These are phyloP conservation scores for sunflower (Helianthus annuus) DNA, from an alignment of 129 eudicot genomes.

Conservation along the genomic window DNA sequence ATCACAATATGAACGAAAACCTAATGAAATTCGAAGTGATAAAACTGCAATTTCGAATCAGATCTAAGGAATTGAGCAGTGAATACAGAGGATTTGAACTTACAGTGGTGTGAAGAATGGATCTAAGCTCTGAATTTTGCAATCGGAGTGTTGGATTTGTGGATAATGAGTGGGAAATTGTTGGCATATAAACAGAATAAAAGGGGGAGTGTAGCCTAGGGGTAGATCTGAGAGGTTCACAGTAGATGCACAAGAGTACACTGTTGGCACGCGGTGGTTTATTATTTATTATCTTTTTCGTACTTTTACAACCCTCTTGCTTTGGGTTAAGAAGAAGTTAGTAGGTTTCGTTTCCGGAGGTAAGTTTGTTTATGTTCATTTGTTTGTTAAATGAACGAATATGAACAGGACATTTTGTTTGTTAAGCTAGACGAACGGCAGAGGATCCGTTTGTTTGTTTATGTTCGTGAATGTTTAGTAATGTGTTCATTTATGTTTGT, in stretches of 20 bases:
- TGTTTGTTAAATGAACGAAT: no score
- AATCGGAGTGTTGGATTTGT: slow-evolving; percentile 24
- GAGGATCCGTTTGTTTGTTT: no score
- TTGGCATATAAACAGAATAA: slow-evolving; percentile 30
- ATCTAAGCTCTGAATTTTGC: slow-evolving; percentile 24
- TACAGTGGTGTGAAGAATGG: slow-evolving; percentile 26
- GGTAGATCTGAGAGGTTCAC: slow-evolving; percentile 42
- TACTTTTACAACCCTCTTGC: no score
- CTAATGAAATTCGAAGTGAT: not conserved
- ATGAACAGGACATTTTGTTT: no score
- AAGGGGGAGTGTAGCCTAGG: slow-evolving; percentile 24
- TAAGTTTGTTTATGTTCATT: no score
- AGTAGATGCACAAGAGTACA: slow-evolving; percentile 15
- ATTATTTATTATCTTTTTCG: slow-evolving; percentile 7
- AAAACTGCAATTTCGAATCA: slow-evolving; percentile 16
- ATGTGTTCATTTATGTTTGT: no score
- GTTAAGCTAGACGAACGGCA: no score
- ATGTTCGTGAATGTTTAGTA: no score
- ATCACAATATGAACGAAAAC: slow-evolving; percentile 12
- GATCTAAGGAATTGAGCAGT: slow-evolving; percentile 18
- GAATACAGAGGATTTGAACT: slow-evolving; percentile 18
- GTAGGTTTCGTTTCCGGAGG: no score
- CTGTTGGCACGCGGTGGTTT: slow-evolving; percentile 35
- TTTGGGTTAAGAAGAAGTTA: no score
- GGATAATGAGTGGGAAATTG: slow-evolving; percentile 35